Conservation (phyloP, 2,329 filamentous ascomycete genomes). For the Aspergillaceae sp. region DNA sequence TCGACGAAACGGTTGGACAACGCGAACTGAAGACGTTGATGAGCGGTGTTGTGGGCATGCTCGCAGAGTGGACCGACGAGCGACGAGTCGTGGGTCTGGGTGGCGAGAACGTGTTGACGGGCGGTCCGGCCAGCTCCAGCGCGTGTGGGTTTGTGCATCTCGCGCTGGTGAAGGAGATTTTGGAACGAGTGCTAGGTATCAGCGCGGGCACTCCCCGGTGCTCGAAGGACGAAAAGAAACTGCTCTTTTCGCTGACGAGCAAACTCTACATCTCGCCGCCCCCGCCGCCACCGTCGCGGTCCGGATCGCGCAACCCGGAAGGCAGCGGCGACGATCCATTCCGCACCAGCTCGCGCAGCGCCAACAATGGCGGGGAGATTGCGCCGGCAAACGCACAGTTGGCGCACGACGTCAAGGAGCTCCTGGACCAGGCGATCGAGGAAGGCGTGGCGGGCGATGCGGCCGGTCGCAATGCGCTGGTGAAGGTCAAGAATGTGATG, state of each 20-base stretch:
- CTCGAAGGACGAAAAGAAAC: slow-evolving; percentile 71
- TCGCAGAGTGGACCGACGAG: slow-evolving; percentile 93
- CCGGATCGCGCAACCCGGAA: slow-evolving; percentile 36
- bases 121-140: slow-evolving; percentile 44
- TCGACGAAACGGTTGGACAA: slow-evolving; percentile 69
- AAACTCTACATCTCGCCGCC: slow-evolving; percentile 69
- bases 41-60: slow-evolving; percentile 65
- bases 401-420: slow-evolving; percentile 47
- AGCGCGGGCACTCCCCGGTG: slow-evolving; percentile 26
- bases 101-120: slow-evolving; percentile 38
- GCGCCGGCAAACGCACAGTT: slow-evolving; percentile 45
- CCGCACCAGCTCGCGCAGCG: slow-evolving; percentile 40
- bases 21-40: slow-evolving; percentile 46
- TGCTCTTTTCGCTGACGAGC: slow-evolving; percentile 64
- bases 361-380: slow-evolving; percentile 36
- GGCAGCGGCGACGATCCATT: slow-evolving; percentile 59
- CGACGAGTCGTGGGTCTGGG: slow-evolving; percentile 62
- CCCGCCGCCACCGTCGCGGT: slow-evolving; percentile 42
- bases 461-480: slow-evolving; percentile 37
- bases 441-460: slow-evolving; percentile 35
- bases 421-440: slow-evolving; percentile 50
- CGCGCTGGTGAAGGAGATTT: slow-evolving; percentile 64
- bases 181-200: slow-evolving; percentile 60
- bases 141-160: slow-evolving; percentile 72
- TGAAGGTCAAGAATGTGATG: slow-evolving; percentile 38